Percentiles rank a stretch among this genome's conserved stretches.
These are phyloP conservation scores for Crithidia brevicula DNA, from an alignment of 208 protist genomes.

Conservation along the genomic window DNA sequence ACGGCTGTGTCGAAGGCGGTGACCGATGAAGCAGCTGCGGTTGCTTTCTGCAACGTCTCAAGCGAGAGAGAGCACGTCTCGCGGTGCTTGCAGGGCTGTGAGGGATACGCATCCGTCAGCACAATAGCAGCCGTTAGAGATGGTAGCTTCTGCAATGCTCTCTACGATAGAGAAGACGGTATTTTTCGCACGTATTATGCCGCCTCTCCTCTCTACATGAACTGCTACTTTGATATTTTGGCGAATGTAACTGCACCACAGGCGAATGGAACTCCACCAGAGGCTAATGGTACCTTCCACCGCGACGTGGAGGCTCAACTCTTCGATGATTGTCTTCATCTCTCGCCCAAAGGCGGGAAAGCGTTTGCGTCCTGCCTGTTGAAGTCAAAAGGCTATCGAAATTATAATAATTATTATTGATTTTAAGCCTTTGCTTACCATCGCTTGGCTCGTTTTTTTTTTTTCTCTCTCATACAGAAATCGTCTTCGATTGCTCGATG, in stretches of 20 bases:
- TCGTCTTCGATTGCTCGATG: too few species aligned
- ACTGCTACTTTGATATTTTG: constrained; percentile 24
- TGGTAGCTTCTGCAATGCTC: background rate
- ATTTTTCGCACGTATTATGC: background rate
- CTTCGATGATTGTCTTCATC: constrained; percentile 31
- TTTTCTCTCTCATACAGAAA: too few species aligned
- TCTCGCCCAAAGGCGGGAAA: constrained; percentile 14
- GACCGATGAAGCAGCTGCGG: background rate
- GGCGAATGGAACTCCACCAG: too few species aligned
- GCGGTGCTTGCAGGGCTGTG: constrained; percentile 1
- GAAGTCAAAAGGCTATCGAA: background rate
- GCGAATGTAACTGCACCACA: too few species aligned
- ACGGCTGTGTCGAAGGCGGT: background rate
- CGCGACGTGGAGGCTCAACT: background rate
- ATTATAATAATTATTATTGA: too few species aligned
- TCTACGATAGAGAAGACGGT: background rate
- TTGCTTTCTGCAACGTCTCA: constrained; percentile 7
- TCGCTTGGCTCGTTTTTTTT: too few species aligned
- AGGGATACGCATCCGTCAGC: background rate
- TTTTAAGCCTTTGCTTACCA: too few species aligned
- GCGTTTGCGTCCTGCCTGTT: constrained; percentile 12
- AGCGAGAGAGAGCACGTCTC: background rate
- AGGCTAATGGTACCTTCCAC: constrained; percentile 8
- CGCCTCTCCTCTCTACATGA: background rate
- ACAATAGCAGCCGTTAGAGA: background rate